Evolutionary conservation across 176 grass and related monocot species (phyloP).

Genomic region (Alloteropsis semialata): DNA sequence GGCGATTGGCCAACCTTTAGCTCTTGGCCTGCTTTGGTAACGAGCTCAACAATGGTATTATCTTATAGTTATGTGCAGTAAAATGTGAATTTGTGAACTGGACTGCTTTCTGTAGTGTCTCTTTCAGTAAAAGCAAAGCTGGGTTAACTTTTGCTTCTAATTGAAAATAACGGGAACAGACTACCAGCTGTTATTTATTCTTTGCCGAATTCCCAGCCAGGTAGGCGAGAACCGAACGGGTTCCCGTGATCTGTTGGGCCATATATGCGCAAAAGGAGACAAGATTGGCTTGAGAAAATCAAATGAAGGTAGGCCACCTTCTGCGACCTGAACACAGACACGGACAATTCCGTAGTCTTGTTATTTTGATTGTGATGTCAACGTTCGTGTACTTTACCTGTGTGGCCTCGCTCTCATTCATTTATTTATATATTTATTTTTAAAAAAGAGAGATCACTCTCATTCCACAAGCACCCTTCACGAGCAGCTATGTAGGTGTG

Average conservation of each 20-base stretch:
- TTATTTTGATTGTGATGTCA: slow-evolving; percentile 29
- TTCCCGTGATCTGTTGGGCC: slow-evolving; percentile 42
- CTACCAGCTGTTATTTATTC: not conserved
- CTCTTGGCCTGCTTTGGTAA: not conserved
- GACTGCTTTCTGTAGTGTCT: not conserved
- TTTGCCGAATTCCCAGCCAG: not conserved
- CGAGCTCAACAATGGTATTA: not conserved
- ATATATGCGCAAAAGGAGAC: slow-evolving; percentile 24
- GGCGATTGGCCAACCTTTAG: not conserved
- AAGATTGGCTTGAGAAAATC: slow-evolving; percentile 6
- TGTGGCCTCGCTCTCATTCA: slow-evolving; percentile 21
- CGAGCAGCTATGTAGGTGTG: slow-evolving; percentile 7
- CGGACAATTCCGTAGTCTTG: slow-evolving; percentile 13
- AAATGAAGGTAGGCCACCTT: slow-evolving; percentile 33
- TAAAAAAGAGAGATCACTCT: no score
- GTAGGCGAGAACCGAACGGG: not conserved
- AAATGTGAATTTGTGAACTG: not conserved
- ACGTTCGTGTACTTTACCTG: slow-evolving; percentile 22
- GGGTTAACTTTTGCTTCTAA: no score
- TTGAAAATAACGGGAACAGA: not conserved
- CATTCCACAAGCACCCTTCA: slow-evolving; percentile 23
- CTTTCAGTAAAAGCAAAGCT: not conserved
- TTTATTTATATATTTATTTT: no score
- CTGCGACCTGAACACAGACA: slow-evolving; percentile 6
- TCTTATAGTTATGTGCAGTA: not conserved